Evolutionary conservation across 257 asterid genomes (phyloP), one percentile per base, ranked within the genome.

Genomic region (Penstemon newberryi): DNA sequence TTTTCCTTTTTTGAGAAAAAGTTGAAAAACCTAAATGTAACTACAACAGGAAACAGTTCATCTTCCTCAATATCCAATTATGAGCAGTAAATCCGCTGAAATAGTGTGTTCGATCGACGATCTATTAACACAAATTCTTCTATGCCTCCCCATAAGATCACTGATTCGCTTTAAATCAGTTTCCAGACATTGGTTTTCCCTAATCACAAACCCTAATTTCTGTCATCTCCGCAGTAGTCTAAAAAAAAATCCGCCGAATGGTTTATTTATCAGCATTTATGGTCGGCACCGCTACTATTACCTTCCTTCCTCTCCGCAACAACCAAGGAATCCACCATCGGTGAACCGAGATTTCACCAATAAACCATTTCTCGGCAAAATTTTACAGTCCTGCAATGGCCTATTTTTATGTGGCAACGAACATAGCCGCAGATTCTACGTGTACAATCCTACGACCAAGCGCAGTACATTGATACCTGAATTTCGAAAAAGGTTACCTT

Each of bases 351-450:
- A 18, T 5, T 33, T 71, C 50, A 43, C 49, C 9, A n/a, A 10
- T 5, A 53, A 46, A 3, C 40, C 60, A 4, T 43, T 8, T 11
- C 44, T 43, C 7, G 42, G 63, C 12, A 12, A 7, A 0, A 66
- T 78, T 37, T 0, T 74, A 6, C 74, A 70, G 42, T 74, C 79
- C 7, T 78, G 83, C 62, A 74, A 74, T 39, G 77, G 83, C 5
- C 63, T 74, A 4, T 4, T 60, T 18, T 43, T 47, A 5, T 60
- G 74, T 18, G 3, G 43, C 6, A 57, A 55, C 38, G 2, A 5
- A 0, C 8, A 8, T 40, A 25, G 40, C 9, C 2, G 8, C 4
- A 37, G 8, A 42, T 63, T 67, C 10, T 69, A 51, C 47, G 58
- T 77, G 3, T 77, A 69, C 10, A 78, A 78, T 13, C 70, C 79